A percentile compares a stretch with the other conserved stretches of the same genome.
These are phyloP conservation scores for Xylaria arbuscula DNA, from an alignment of 2,329 filamentous ascomycete genomes.

Conservation along the genomic window DNA sequence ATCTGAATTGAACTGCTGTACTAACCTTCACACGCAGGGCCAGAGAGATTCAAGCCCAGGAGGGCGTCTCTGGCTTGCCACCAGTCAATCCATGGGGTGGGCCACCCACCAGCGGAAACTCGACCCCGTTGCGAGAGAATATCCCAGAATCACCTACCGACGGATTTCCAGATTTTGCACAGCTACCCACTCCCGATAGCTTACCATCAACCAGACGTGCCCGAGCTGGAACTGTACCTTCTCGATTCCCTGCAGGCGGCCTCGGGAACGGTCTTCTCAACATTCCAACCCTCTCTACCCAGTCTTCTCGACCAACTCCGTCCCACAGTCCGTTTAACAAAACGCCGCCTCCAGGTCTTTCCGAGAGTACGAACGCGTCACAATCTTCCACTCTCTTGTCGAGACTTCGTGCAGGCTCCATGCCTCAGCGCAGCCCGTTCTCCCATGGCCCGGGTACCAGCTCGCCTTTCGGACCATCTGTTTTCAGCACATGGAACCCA, in stretches of 20 bases:
- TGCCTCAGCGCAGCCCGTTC: constrained; percentile 87
- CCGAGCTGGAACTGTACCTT: constrained; percentile 95
- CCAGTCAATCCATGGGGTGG: constrained; percentile 85
- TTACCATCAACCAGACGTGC: constrained; percentile 79
- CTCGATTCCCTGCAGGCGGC: constrained; percentile 85
- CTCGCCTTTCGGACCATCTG: constrained; percentile 85
- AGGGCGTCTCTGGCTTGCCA: constrained; percentile 78
- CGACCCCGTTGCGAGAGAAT: constrained; percentile 93
- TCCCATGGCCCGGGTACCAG: constrained; percentile 63
- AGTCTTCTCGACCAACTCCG: constrained; percentile 85
- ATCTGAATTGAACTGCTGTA: constrained; percentile 30
- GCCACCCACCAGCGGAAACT: constrained; percentile 94
- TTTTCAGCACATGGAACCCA: constrained; percentile 89
- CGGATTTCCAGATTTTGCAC: constrained; percentile 90
- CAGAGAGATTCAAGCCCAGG: constrained; percentile 95
- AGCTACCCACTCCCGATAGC: constrained; percentile 73
- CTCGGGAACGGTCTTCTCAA: constrained; percentile 69
- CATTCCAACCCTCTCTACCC: constrained; percentile 71
- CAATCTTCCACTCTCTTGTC: constrained; percentile 81
- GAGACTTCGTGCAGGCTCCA: constrained; percentile 88
- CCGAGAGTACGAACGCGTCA: constrained; percentile 58
- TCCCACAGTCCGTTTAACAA: constrained; percentile 90
- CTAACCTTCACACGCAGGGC: constrained; percentile 66
- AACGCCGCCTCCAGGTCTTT: constrained; percentile 68
- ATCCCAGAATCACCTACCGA: constrained; percentile 97